Percentiles rank a stretch among this genome's conserved stretches.
Conservation (phyloP, 2,329 filamentous ascomycete species). For the Pezicula carpinea region DNA sequence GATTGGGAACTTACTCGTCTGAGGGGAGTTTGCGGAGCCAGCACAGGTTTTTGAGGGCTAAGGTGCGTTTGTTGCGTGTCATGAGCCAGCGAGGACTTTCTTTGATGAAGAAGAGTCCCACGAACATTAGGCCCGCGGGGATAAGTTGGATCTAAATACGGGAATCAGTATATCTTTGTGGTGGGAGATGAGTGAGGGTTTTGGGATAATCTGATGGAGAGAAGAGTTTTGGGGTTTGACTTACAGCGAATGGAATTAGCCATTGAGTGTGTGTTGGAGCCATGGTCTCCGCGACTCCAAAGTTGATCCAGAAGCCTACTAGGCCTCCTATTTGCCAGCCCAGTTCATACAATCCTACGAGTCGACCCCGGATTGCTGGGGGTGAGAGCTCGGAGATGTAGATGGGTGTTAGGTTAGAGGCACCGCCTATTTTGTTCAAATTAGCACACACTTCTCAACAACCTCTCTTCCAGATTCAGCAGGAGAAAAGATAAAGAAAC, state of each 20-base stretch:
- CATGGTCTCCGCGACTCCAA: conserved; percentile 47
- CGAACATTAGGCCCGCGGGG: conserved; percentile 56
- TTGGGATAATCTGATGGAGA: not conserved
- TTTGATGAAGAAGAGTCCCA: conserved; percentile 54
- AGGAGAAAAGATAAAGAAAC: no score
- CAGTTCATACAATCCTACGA: conserved; percentile 62
- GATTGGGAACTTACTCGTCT: conserved; percentile 39
- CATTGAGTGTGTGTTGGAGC: conserved; percentile 48
- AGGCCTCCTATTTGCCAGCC: conserved; percentile 58
- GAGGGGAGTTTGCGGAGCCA: conserved; percentile 58
- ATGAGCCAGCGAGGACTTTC: conserved; percentile 70
- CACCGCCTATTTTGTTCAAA: not conserved
- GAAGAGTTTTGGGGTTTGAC: not conserved
- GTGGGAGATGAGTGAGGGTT: not conserved
- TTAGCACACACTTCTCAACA: no score
- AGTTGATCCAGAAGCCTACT: conserved; percentile 58
- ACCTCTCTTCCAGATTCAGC: no score
- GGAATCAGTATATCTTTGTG: not conserved
- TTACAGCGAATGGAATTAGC: conserved; percentile 50
- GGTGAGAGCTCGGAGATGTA: conserved; percentile 56
- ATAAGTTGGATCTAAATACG: conserved; percentile 51
- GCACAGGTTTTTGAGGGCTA: conserved; percentile 53
- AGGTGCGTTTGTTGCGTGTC: conserved; percentile 52
- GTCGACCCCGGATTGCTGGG: conserved; percentile 55
- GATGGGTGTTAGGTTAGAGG: conserved; percentile 33